phyloP scores from a whole-genome alignment of 2,329 filamentous ascomycete genomes.

The Arachnomyces sp. region DNA sequence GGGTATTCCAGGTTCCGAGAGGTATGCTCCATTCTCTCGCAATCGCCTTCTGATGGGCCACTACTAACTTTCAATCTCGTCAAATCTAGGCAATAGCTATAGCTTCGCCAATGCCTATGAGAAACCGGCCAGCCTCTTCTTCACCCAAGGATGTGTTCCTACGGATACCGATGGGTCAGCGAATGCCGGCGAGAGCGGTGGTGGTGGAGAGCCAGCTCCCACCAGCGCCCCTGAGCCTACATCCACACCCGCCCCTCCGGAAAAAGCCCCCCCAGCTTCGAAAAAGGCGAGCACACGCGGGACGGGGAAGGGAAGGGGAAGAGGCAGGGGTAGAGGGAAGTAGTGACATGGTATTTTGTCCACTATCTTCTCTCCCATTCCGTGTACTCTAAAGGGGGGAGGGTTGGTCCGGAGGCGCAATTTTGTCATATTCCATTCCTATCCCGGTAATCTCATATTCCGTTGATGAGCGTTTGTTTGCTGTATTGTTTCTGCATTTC shows the following conservation, averaged over 20 bases:
- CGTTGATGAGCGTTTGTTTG: too few species aligned
- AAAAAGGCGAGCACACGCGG: neutral
- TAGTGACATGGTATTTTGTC: too few species aligned
- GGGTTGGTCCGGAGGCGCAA: too few species aligned
- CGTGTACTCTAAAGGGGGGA: too few species aligned
- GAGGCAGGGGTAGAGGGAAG: too few species aligned
- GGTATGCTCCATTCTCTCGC: constrained; percentile 50
- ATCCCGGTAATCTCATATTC: too few species aligned
- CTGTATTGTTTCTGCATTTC: too few species aligned
- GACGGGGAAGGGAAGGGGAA: too few species aligned
- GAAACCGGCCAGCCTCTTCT: constrained; percentile 71
- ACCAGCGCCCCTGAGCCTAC: constrained; percentile 4
- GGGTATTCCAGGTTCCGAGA: constrained; percentile 89
- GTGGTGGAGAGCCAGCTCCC: constrained; percentile 3
- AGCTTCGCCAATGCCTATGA: constrained; percentile 75
- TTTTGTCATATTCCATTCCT: too few species aligned
- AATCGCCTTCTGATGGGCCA: neutral
- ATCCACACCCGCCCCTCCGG: neutral
- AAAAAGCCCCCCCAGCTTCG: neutral
- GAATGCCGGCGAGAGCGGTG: constrained; percentile 12
- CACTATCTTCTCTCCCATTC: too few species aligned
- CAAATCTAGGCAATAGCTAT: constrained; percentile 73
- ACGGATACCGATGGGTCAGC: constrained; percentile 22
- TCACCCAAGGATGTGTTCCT: constrained; percentile 73
- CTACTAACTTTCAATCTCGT: neutral